Evolutionary conservation across 495 filamentous ascomycete species (phyloP), one percentile per base, ranked within the genome.

Genomic region (Podospora conica): DNA sequence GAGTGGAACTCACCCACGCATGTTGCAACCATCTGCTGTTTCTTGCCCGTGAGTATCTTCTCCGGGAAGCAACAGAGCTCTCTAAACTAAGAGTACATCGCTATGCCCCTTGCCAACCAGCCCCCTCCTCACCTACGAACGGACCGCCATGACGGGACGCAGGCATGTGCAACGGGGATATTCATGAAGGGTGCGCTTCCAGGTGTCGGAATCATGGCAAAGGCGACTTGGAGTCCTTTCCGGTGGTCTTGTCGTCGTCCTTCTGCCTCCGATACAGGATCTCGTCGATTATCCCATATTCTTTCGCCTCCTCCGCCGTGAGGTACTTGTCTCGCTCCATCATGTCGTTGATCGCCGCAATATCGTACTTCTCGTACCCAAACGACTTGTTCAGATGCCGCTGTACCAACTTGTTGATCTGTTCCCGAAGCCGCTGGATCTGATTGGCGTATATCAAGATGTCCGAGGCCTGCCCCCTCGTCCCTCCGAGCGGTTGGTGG

Each of bases 291-390:
- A 98, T 88, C 0, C 95, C 95, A 77, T 96, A 82, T 23, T 95
- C 91, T 74, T 91, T 80, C 18, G 95, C 94, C 78, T 97, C 94
- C 53, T 90, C 74, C 3, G 93, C 93, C 60, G 90, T 88, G 86
- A 98, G 87, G 70, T 97, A 97, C 69, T 93, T 92, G 78, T 98
- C 95, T 62, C 95, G 79, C 82, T 98, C 95, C 92, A 98, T 96
- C 73, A 97, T 79, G 78, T 86, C 90, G 83, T 96, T 95, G 74
- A 97, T 87, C 61, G 94, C 91, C 62, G 91, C 87, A 65, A 96
- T 76, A 56, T 75, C 76, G 69, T 80, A 83, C 67, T 80, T 86
- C 62, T 86, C 81, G 57, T 81, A 78, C 2, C 81, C 79, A 73
- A 90, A 78, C 65, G 87, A 80, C 76, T 87, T 90, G 66, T 90